phyloP scores from a whole-genome alignment of 495 filamentous ascomycete genomes.

The Penicillium atrosanguineum region DNA sequence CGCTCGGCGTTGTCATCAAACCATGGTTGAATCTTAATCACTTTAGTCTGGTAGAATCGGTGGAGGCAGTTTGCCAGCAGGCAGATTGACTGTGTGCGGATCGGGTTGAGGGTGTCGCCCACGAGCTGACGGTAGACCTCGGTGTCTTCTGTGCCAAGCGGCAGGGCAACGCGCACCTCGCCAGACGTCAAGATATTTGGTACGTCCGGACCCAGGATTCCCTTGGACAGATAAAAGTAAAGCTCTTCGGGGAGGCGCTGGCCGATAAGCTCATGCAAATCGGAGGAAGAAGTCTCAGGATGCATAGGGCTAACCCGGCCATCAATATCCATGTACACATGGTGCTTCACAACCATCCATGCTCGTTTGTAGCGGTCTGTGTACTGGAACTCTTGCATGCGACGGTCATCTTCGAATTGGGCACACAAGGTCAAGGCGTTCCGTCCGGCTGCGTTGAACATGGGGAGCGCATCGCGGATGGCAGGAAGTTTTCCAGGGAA shows the following conservation, averaged over 20 bases:
- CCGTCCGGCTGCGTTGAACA: constrained; percentile 64
- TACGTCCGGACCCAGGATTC: constrained; percentile 73
- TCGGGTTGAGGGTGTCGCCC: constrained; percentile 62
- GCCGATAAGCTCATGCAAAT: constrained; percentile 86
- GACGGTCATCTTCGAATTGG: constrained; percentile 68
- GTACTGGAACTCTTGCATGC: constrained; percentile 69
- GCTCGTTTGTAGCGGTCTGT: constrained; percentile 80
- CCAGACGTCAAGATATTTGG: constrained; percentile 78
- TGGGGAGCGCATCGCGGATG: constrained; percentile 66
- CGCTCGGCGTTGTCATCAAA: constrained; percentile 68
- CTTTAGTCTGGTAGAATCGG: constrained; percentile 73
- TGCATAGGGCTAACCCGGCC: constrained; percentile 74
- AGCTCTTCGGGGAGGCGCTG: constrained; percentile 87
- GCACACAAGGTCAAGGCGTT: constrained; percentile 63
- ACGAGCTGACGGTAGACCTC: constrained; percentile 79
- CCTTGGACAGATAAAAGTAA: constrained; percentile 85
- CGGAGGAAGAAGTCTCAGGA: constrained; percentile 64
- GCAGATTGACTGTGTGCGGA: constrained; percentile 71
- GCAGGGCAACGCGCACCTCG: constrained; percentile 70
- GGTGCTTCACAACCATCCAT: constrained; percentile 81
- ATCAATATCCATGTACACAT: constrained; percentile 71
- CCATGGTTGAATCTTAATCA: constrained; percentile 77
- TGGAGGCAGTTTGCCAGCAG: constrained; percentile 75
- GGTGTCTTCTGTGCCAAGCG: constrained; percentile 76
- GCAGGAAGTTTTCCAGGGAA: constrained; percentile 44